Percentiles rank a stretch among this genome's conserved stretches.
Conservation (phyloP, 2,329 filamentous ascomycete genomes). For the Waltergamsia citrina region DNA sequence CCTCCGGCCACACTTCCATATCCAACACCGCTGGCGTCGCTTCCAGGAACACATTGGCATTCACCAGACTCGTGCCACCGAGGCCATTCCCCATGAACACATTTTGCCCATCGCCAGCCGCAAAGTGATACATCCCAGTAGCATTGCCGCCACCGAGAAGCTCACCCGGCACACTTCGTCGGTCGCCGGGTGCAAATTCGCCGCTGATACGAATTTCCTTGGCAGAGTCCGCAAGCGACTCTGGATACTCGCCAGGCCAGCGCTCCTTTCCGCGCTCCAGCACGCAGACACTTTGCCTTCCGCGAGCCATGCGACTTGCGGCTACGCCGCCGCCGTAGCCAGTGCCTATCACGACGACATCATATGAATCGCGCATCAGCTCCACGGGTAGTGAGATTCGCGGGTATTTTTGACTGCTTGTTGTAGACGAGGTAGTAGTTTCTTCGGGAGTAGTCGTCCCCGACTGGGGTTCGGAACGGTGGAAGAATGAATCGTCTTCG, state of each 20-base stretch:
- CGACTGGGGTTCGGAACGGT: too few relatives aligned
- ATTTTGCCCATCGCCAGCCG: conserved; percentile 55
- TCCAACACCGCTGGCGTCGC: conserved; percentile 44
- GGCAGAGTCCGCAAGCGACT: conserved; percentile 31
- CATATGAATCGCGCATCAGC: conserved; percentile 47
- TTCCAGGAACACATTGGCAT: conserved; percentile 57
- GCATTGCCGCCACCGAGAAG: conserved; percentile 35
- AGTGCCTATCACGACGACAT: conserved; percentile 58
- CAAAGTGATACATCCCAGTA: conserved; percentile 54
- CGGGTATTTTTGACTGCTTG: conserved; percentile 17
- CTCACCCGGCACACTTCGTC: conserved; percentile 16
- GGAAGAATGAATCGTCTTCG: not conserved
- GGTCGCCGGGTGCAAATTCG: conserved; percentile 31
- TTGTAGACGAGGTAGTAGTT: not conserved
- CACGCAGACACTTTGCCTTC: conserved; percentile 48
- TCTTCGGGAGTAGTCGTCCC: too few relatives aligned
- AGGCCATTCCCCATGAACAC: conserved; percentile 53
- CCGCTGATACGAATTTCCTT: conserved; percentile 48
- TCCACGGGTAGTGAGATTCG: conserved; percentile 48
- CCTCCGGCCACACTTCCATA: conserved; percentile 47
- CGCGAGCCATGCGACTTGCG: conserved; percentile 52
- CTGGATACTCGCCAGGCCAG: conserved; percentile 59
- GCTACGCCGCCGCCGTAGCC: conserved; percentile 61
- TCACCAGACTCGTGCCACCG: conserved; percentile 56
- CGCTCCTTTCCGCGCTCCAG: conserved; percentile 55